Conservation (phyloP, 148 eudicot genomes). For the Vaccinium corymbosum region DNA sequence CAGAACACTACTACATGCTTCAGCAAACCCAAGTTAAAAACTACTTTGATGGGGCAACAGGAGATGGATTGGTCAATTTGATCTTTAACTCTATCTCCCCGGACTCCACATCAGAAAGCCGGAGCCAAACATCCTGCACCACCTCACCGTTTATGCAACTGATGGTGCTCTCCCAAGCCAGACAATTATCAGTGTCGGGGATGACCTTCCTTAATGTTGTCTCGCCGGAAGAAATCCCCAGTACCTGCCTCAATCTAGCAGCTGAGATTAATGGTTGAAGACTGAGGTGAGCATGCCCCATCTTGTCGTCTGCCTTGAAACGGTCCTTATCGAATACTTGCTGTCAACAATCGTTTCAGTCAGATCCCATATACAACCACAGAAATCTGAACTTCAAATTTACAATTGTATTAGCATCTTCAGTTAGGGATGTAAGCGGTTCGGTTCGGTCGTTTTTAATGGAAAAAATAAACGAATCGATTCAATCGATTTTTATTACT, state of each 20-base stretch:
- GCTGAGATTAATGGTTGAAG: conserved; percentile 64
- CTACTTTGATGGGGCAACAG: conserved; percentile 19
- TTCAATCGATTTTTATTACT: no score
- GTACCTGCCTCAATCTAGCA: conserved; percentile 54
- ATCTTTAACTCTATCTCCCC: conserved; percentile 60
- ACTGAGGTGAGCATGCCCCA: conserved; percentile 59
- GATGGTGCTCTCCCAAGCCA: conserved; percentile 57
- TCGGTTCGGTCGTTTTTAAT: no score
- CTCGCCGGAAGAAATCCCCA: conserved; percentile 43
- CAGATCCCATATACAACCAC: not conserved
- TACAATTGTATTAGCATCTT: not conserved
- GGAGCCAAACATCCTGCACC: conserved; percentile 61
- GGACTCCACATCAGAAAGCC: conserved; percentile 63
- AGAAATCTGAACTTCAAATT: not conserved
- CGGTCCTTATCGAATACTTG: conserved; percentile 72
- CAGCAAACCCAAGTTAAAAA: not conserved
- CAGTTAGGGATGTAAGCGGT: no score
- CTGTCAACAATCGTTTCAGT: conserved; percentile 26
- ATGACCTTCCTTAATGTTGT: conserved; percentile 56
- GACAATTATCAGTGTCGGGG: conserved; percentile 58
- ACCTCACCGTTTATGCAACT: conserved; percentile 48
- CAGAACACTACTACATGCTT: not conserved
- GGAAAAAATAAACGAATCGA: no score
- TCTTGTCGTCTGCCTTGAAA: conserved; percentile 77
- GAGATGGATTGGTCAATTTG: conserved; percentile 35